These are phyloP conservation scores for Acacia acuminata DNA, from an alignment of 306 rosid genomes.

Conservation along the genomic window DNA sequence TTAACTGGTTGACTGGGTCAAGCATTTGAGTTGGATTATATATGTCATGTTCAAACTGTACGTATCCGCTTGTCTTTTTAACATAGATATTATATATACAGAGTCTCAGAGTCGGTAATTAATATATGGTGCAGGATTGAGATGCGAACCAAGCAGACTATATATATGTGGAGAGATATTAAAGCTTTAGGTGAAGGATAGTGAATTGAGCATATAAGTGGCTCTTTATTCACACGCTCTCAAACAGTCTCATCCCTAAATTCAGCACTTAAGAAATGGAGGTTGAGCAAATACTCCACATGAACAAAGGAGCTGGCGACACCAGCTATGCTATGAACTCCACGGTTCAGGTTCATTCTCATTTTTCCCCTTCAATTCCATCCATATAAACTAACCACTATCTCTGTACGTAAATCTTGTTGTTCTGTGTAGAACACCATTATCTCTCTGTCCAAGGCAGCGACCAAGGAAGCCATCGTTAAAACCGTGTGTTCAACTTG, in stretches of 20 bases:
- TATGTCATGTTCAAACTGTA: no score
- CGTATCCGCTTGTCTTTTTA: no score
- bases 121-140: no score
- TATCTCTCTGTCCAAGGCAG: constrained; percentile 36
- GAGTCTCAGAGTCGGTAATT: no score
- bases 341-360: constrained; percentile 50
- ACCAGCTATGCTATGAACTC: constrained; percentile 81
- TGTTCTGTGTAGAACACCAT: constrained; percentile 42
- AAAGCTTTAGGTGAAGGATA: not conserved
- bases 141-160: no score
- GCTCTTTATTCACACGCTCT: not conserved
- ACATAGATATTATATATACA: no score
- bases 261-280: constrained; percentile 40
- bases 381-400: not conserved
- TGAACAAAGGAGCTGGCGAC: constrained; percentile 72
- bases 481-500: constrained; percentile 26
- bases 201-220: not conserved
- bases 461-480: constrained; percentile 47
- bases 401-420: not conserved
- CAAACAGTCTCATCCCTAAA: no score
- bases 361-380: not conserved
- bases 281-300: constrained; percentile 51
- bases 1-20: no score
- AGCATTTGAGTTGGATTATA: no score
- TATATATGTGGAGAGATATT: not conserved